phyloP scores from a whole-genome alignment of 257 asterid species.

The Primulina eburnea region DNA sequence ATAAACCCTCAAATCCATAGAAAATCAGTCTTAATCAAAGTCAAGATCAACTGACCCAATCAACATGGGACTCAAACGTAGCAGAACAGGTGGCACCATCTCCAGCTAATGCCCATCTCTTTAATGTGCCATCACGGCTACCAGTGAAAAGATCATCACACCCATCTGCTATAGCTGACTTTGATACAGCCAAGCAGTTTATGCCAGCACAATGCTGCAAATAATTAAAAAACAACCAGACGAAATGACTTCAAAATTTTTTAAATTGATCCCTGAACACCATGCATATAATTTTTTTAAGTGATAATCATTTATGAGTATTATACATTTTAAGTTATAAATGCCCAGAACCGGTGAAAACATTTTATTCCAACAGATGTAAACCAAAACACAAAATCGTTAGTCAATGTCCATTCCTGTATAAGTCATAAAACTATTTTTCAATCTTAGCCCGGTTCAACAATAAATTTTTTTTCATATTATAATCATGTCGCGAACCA shows the following conservation, averaged over 20 bases:
- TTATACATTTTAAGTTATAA: background rate
- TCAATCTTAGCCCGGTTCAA: background rate
- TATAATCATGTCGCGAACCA: background rate
- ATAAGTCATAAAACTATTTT: background rate
- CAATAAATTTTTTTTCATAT: background rate
- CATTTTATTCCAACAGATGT: background rate
- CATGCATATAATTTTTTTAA: background rate
- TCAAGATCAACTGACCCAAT: slow-evolving; percentile 33
- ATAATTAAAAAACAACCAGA: slow-evolving; percentile 13
- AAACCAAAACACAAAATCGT: background rate
- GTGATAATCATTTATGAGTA: background rate
- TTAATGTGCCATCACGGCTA: slow-evolving; percentile 91
- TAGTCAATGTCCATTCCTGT: background rate
- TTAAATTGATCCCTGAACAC: slow-evolving; percentile 3
- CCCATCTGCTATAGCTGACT: slow-evolving; percentile 58
- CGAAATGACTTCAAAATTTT: background rate
- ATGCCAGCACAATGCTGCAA: slow-evolving; percentile 93
- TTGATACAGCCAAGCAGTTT: slow-evolving; percentile 75
- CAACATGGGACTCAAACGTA: slow-evolving; percentile 17
- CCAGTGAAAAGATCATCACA: slow-evolving; percentile 75
- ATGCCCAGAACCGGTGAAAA: background rate
- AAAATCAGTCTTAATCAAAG: slow-evolving; percentile 1
- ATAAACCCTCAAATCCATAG: slow-evolving; percentile 13
- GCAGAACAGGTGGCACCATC: slow-evolving; percentile 39
- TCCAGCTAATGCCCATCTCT: slow-evolving; percentile 82